Evolutionary conservation across 352 stramenopile species (phyloP).

Genomic region (Globisporangium okanoganense): DNA sequence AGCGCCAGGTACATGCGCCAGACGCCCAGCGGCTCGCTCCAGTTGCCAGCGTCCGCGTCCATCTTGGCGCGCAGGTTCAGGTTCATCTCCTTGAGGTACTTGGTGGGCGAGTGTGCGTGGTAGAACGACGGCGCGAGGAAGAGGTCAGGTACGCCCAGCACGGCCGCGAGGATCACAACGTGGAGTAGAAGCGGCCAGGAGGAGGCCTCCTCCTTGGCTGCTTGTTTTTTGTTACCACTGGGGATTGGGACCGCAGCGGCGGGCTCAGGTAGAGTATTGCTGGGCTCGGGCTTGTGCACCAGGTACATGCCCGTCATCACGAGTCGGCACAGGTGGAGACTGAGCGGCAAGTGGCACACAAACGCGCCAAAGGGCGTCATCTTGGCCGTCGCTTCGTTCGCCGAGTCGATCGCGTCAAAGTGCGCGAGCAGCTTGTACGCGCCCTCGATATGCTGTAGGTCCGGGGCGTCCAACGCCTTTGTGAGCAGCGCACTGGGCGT

Average conservation of each 20-base stretch:
- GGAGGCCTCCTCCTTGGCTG: conserved; percentile 4
- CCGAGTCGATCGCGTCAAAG: conserved; percentile 65
- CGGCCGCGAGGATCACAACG: conserved; percentile 59
- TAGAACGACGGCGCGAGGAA: conserved; percentile 82
- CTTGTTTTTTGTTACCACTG: not conserved
- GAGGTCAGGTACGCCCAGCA: conserved; percentile 64
- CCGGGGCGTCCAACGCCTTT: conserved; percentile 63
- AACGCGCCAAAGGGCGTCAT: conserved; percentile 80
- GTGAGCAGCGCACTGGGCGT: conserved; percentile 61
- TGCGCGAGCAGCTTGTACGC: conserved; percentile 73
- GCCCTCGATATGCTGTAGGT: conserved; percentile 64
- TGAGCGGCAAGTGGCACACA: conserved; percentile 75
- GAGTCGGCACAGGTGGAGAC: conserved; percentile 66
- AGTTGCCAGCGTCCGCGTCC: conserved; percentile 46
- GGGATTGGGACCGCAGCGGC: not conserved
- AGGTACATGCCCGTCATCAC: conserved; percentile 61
- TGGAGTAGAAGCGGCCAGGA: conserved; percentile 47
- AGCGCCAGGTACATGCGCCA: conserved; percentile 70
- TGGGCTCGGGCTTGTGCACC: conserved; percentile 22
- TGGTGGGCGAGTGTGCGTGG: conserved; percentile 51
- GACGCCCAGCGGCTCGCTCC: conserved; percentile 74
- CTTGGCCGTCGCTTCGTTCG: conserved; percentile 42
- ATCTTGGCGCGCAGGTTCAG: conserved; percentile 67
- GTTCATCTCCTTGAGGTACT: conserved; percentile 79
- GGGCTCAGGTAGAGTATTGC: not conserved